phyloP scores from a whole-genome alignment of 305 asterid genomes.

The Salvia sclarea region DNA sequence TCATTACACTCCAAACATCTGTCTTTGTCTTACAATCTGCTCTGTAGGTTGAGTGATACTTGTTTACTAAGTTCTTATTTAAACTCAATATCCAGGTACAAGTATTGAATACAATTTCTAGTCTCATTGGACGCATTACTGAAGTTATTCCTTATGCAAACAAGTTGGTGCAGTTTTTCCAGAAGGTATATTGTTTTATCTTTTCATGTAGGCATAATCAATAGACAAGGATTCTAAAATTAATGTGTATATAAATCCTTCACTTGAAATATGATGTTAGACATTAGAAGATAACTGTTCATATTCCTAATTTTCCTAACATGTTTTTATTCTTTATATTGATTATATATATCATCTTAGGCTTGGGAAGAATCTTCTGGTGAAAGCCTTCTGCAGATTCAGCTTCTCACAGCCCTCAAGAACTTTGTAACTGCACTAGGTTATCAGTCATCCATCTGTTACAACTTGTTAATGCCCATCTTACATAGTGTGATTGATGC shows the following conservation, averaged over 20 bases:
- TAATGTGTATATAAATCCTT: constrained; percentile 16
- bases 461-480: constrained; percentile 82
- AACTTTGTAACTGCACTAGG: constrained; percentile 90
- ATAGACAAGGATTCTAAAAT: constrained; percentile 8
- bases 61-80: constrained; percentile 23
- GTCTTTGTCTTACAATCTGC: not conserved
- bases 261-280: constrained; percentile 11
- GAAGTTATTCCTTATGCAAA: constrained; percentile 78
- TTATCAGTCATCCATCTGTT: constrained; percentile 76
- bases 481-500: constrained; percentile 61
- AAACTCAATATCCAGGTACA: constrained; percentile 67
- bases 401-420: constrained; percentile 90
- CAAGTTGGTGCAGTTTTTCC: constrained; percentile 84
- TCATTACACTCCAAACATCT: constrained; percentile 23
- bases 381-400: constrained; percentile 98
- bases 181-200: constrained; percentile 53
- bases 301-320: constrained; percentile 14
- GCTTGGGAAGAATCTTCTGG: constrained; percentile 97
- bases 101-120: constrained; percentile 81
- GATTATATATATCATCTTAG: constrained; percentile 41
- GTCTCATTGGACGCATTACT: constrained; percentile 71
- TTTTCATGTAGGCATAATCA: constrained; percentile 20
- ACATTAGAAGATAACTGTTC: constrained; percentile 4
- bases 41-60: constrained; percentile 11
- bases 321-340: constrained; percentile 25